These are phyloP conservation scores for Moniliophthora roreri DNA, from an alignment of 1,284 basidiomycete genomes.

Conservation along the genomic window DNA sequence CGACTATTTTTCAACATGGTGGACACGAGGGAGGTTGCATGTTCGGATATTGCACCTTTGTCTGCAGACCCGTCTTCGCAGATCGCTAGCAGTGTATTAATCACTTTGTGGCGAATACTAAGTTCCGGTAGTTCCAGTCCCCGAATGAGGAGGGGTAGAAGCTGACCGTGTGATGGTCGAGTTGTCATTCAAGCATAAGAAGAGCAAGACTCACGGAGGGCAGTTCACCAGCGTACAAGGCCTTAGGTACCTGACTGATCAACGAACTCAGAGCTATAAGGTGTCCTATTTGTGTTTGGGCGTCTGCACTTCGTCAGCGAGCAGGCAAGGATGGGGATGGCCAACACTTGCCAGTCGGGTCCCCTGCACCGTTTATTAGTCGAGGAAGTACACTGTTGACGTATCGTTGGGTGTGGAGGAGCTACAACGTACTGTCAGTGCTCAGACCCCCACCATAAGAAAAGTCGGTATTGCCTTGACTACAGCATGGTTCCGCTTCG, in stretches of 20 bases:
- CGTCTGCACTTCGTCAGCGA: conserved; percentile 31
- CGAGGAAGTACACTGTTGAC: conserved; percentile 76
- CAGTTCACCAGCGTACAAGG: conserved; percentile 70
- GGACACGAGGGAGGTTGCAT: conserved; percentile 70
- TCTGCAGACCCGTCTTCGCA: conserved; percentile 59
- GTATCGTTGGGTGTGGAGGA: conserved; percentile 85
- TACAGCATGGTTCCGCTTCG: conserved; percentile 75
- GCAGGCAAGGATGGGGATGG: not conserved
- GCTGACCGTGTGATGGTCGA: conserved; percentile 40
- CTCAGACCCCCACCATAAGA: not conserved
- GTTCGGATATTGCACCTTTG: conserved; percentile 56
- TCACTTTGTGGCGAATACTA: conserved; percentile 75
- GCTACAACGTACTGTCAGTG: conserved; percentile 40
- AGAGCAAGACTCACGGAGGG: conserved; percentile 48
- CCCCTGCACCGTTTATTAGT: conserved; percentile 64
- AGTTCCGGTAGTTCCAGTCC: conserved; percentile 78
- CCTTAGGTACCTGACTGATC: conserved; percentile 79
- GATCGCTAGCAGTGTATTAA: conserved; percentile 76
- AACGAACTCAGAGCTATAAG: conserved; percentile 85
- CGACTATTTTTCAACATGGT: conserved; percentile 68
- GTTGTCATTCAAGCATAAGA: not conserved
- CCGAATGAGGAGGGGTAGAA: conserved; percentile 87
- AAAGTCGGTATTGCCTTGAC: conserved; percentile 55
- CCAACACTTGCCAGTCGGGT: conserved; percentile 33
- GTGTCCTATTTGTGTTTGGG: conserved; percentile 62